Evolutionary conservation across 2,329 filamentous ascomycete species (phyloP), one percentile per base, ranked within the genome.

Genomic region (Trichoderma harzianum): DNA sequence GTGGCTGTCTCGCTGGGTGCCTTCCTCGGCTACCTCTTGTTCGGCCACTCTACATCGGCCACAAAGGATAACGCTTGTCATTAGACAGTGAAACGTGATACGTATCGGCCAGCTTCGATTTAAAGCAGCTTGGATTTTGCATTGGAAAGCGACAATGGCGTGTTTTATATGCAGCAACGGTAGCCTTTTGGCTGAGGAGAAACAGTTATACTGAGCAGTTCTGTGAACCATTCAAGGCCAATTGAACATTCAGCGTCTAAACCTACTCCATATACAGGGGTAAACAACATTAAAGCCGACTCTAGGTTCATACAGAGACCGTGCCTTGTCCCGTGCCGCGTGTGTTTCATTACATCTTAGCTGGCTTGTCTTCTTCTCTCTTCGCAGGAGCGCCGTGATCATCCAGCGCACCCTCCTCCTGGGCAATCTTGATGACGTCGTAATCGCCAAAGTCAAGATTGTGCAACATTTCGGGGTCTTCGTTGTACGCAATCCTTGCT

Each of bases 1-100:
- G 83, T 97, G 75, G 89, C 95, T 3, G 95, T 98, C 18, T 92
- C 92, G 0, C 84, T 97, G 11, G 96, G 96, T 18, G 95, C 95
- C 0, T 97, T 97, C 75, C 82, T 97, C 58, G 96, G 96, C 57
- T 98, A 97, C 79, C 80, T 97, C 73, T 77, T 92, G 58, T 99
- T 98, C 83, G 92, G 93, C 18, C 88, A 89, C 70, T 85, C 86
- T 69, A 90, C 90, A 1, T 87, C 90, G 68, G 88, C 91, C 8
- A 91, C 91, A 32, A 98, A 97, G 86, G 91, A 94, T 74, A 94
- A 93, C 74, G 95, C 95, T 57, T 99, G 96, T 81, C 95, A 99
- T 83, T 98, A 81, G 86, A 16, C 11, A 7, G 47, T 3, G 47
- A 53, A 53, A 21, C 11, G 10, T 53, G 21, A 53, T 7, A 24